These are phyloP conservation scores for Rhizophagus sp. DNA, from an alignment of 192 early-diverging fungal genomes.

Conservation along the genomic window DNA sequence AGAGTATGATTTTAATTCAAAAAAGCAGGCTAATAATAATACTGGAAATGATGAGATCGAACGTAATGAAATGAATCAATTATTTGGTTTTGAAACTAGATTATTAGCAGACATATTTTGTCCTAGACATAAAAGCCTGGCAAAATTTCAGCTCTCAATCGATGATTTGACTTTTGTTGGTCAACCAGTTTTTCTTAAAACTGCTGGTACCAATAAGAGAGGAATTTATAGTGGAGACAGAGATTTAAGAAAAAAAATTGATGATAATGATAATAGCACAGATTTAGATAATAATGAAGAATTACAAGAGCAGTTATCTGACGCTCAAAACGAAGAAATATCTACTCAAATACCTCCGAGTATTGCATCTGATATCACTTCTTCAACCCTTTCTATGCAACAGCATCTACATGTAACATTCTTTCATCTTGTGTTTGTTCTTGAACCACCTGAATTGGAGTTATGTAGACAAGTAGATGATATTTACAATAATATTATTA, in stretches of 20 bases:
- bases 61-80: conserved; percentile 29
- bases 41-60: conserved; percentile 23
- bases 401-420: conserved; percentile 57
- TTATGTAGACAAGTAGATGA: conserved; percentile 62
- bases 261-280: conserved; percentile 56
- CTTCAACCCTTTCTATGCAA: conserved; percentile 8
- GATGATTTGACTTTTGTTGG: conserved; percentile 87
- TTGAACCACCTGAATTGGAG: conserved; percentile 53
- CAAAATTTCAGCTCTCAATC: conserved; percentile 83
- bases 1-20: neutral
- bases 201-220: conserved; percentile 41
- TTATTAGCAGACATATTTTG: conserved; percentile 86
- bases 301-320: conserved; percentile 33
- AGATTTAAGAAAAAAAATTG: conserved; percentile 38
- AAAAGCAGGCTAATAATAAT: conserved; percentile 33
- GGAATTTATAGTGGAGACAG: conserved; percentile 4
- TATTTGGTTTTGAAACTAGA: conserved; percentile 72
- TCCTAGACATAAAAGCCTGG: conserved; percentile 81
- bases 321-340: neutral
- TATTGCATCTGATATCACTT: conserved; percentile 22
- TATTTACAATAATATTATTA: conserved; percentile 71
- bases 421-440: conserved; percentile 81
- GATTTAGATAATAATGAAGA: conserved; percentile 57
- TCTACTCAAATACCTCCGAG: conserved; percentile 3
- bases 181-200: conserved; percentile 51